Percentiles rank a stretch among this genome's conserved stretches.
phyloP scores from a whole-genome alignment of 1,284 basidiomycete genomes.

The Coriolopsis trogii region DNA sequence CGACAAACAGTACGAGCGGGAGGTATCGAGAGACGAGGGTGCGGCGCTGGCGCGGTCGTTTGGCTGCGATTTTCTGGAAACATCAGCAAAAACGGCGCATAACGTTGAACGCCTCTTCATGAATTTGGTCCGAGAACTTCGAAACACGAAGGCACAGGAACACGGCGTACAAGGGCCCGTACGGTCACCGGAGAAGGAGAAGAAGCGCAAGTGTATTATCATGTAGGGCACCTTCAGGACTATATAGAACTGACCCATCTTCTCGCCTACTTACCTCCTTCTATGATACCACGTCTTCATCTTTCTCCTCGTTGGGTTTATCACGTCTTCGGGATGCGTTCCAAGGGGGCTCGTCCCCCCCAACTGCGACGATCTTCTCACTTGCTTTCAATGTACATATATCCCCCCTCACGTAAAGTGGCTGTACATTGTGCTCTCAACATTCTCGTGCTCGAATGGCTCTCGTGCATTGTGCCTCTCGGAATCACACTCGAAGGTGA shows the following conservation, averaged over 20 bases:
- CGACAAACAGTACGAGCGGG: slow-evolving; percentile 84
- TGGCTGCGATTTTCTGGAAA: slow-evolving; percentile 96
- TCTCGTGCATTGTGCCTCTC: neutral
- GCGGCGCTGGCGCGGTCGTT: slow-evolving; percentile 82
- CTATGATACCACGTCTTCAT: slow-evolving; percentile 76
- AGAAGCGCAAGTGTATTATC: slow-evolving; percentile 65
- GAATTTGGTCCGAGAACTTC: slow-evolving; percentile 88
- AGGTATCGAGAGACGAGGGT: slow-evolving; percentile 90
- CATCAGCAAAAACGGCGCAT: slow-evolving; percentile 92
- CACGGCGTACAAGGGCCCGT: slow-evolving; percentile 34
- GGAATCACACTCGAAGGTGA: too few species aligned
- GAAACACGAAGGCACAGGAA: slow-evolving; percentile 57
- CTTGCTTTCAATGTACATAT: slow-evolving; percentile 38
- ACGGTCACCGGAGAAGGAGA: slow-evolving; percentile 43
- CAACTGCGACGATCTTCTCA: slow-evolving; percentile 26
- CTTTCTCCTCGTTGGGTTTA: slow-evolving; percentile 36
- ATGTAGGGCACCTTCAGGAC: slow-evolving; percentile 70
- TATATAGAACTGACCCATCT: slow-evolving; percentile 62
- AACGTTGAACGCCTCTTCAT: slow-evolving; percentile 96
- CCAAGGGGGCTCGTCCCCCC: slow-evolving; percentile 24
- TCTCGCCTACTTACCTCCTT: slow-evolving; percentile 49
- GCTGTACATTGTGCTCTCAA: slow-evolving; percentile 31
- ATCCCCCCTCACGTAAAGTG: slow-evolving; percentile 28
- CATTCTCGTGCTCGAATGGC: slow-evolving; percentile 16
- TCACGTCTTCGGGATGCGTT: slow-evolving; percentile 34